Base-by-base conservation (phyloP, 2,329 filamentous ascomycete genomes). In the Fusarium staphyleae region DNA sequence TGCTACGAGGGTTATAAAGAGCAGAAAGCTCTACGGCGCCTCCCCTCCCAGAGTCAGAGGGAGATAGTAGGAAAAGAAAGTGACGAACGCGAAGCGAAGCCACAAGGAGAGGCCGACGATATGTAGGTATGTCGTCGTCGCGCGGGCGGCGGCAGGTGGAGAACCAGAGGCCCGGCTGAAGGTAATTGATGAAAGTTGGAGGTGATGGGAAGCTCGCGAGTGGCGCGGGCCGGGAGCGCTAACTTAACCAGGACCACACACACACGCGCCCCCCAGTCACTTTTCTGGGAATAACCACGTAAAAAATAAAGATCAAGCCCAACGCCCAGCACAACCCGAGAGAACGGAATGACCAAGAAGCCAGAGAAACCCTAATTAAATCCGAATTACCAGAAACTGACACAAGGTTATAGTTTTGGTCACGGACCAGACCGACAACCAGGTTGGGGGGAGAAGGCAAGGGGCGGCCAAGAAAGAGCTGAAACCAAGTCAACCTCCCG, bases 161-260 rank as follows among this genome's bases (percentile, higher is more conserved):
- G 54, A 59, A 62, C 49, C 58, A 55, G 39, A 52, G n/a, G 44
- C 58, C 58, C 28, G 58, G 58, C 58, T 59, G 54, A 59, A 59
- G 58, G 58, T 62, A 62, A 24, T 24, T 24, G 22, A 24, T 24
- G 22, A 24, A 62, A 62, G 58, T 51, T 52, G 54, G 41, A 33
- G 40, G 32, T 45, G 50, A 59, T 47, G 33, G 26, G 35, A 41
- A 62, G 57, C 53, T 58, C 48, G 32, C 45, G 41, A 62, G 54
- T 61, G 58, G 58, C 57, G 58, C 54, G 53, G 58, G 15, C 44
- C 58, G 58, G 48, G 58, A 59, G 58, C 58, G 58, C 58, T 61
- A 61, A 62, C 28, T 26, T 4, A 29, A 10, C 10, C 28, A 13
- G 7, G 8, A 30, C 11, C 12, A n/a, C 28, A n/a, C 12, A n/a